Evolutionary conservation across 805 yeast genomes (phyloP).

Genomic region (Kodamaea sagamina): DNA sequence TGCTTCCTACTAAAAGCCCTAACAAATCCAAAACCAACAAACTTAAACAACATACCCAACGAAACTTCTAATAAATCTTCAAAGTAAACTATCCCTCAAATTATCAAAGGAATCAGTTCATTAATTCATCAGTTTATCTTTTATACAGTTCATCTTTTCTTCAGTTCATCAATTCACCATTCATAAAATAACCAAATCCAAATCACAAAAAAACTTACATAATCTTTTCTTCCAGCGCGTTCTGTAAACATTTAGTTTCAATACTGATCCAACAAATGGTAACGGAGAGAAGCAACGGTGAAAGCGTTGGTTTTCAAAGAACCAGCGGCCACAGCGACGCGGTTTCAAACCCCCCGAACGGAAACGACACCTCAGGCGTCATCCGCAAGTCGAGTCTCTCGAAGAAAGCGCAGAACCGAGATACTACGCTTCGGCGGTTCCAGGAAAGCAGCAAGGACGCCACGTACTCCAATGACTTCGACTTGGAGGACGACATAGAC

Average conservation of each 20-base stretch:
- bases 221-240: not conserved
- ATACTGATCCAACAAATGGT: not conserved
- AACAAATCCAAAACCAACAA: too few relatives aligned
- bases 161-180: too few relatives aligned
- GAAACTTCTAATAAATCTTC: too few relatives aligned
- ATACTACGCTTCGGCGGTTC: slow-evolving; percentile 16
- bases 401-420: slow-evolving; percentile 9
- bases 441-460: slow-evolving; percentile 22
- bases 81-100: too few relatives aligned
- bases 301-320: not conserved
- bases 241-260: slow-evolving; percentile 1
- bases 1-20: too few relatives aligned
- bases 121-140: too few relatives aligned
- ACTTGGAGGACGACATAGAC: slow-evolving; percentile 19
- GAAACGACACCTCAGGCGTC: not conserved
- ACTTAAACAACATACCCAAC: too few relatives aligned
- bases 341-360: too few relatives aligned
- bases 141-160: not conserved
- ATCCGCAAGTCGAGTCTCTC: slow-evolving; percentile 11
- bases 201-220: too few relatives aligned
- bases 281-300: slow-evolving; percentile 3
- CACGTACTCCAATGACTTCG: slow-evolving; percentile 16
- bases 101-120: too few relatives aligned
- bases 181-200: too few relatives aligned
- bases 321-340: not conserved